These are phyloP conservation scores for Aquilaria yunnanensis DNA, from an alignment of 345 rosid genomes.

Conservation along the genomic window DNA sequence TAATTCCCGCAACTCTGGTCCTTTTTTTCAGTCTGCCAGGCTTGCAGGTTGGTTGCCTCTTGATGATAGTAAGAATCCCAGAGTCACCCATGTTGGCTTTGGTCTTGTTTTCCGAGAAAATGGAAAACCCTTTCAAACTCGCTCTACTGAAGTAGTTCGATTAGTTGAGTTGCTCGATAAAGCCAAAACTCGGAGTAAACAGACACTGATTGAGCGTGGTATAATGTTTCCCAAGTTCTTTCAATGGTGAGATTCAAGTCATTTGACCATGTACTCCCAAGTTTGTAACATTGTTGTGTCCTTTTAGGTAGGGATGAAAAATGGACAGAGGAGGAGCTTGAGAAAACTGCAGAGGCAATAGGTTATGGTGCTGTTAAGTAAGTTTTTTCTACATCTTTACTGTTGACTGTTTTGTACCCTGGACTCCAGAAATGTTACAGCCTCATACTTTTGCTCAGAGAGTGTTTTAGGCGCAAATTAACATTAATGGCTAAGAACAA, in stretches of 20 bases:
- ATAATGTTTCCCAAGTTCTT: constrained; percentile 12
- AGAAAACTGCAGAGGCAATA: constrained; percentile 85
- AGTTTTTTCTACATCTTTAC: constrained; percentile 21
- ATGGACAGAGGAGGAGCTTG: constrained; percentile 85
- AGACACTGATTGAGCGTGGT: constrained; percentile 81
- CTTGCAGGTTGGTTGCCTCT: constrained; percentile 91
- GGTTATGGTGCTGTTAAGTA: constrained; percentile 99
- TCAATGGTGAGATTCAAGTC: neutral
- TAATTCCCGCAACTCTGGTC: constrained; percentile 12
- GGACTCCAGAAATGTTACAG: no score
- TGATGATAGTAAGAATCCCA: constrained; percentile 47
- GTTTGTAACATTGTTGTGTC: constrained; percentile 2
- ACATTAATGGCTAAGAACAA: no score
- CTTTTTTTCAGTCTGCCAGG: constrained; percentile 64
- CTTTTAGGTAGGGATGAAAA: constrained; percentile 73
- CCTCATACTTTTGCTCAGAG: no score
- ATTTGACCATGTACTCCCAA: no score
- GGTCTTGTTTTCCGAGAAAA: constrained; percentile 96
- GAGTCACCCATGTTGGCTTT: constrained; percentile 79
- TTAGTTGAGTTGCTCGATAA: constrained; percentile 93
- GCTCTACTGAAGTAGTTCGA: constrained; percentile 79
- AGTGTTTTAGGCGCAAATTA: no score
- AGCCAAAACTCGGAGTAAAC: constrained; percentile 81
- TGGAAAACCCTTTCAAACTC: constrained; percentile 87
- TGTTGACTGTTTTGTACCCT: no score